Conservation (phyloP, 1,139 yeast species). For the Pichia sp. region DNA sequence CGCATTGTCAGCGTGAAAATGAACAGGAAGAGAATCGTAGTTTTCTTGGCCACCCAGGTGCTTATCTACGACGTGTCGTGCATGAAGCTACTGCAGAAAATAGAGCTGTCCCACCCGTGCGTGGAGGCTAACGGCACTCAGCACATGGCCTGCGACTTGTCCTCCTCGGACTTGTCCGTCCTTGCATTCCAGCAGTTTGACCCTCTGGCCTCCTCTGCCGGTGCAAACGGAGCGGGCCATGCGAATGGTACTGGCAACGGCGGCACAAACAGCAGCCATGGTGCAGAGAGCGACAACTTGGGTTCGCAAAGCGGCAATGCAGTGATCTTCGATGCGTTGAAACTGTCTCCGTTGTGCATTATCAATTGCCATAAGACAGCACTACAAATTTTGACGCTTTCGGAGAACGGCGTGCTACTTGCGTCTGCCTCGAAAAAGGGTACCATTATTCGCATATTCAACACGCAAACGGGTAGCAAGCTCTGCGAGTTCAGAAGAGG, state of each 20-base stretch:
- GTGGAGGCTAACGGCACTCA: too few species aligned
- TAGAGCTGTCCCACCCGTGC: constrained; percentile 54
- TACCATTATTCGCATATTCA: constrained; percentile 59
- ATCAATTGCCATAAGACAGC: constrained; percentile 57
- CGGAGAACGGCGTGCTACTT: constrained; percentile 48
- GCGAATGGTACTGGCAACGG: not conserved
- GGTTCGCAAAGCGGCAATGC: constrained; percentile 27
- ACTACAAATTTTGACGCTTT: constrained; percentile 45
- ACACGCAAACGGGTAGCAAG: constrained; percentile 33
- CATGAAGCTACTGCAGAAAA: constrained; percentile 83
- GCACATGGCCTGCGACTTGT: constrained; percentile 40
- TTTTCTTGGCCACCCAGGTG: constrained; percentile 77
- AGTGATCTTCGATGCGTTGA: constrained; percentile 56
- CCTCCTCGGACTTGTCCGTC: constrained; percentile 44
- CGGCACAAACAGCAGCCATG: not conserved
- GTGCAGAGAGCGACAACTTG: too few species aligned
- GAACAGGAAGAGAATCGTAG: constrained; percentile 70
- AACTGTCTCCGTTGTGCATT: constrained; percentile 51
- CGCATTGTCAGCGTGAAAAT: constrained; percentile 73
- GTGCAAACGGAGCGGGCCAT: too few species aligned
- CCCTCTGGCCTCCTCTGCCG: not conserved
- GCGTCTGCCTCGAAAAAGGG: constrained; percentile 74
- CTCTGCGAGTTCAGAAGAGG: constrained; percentile 65
- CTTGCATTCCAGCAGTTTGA: constrained; percentile 37
- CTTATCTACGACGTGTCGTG: constrained; percentile 84